phyloP scores from a whole-genome alignment of 1,139 yeast genomes.

The Blastobotrys capitulatus region DNA sequence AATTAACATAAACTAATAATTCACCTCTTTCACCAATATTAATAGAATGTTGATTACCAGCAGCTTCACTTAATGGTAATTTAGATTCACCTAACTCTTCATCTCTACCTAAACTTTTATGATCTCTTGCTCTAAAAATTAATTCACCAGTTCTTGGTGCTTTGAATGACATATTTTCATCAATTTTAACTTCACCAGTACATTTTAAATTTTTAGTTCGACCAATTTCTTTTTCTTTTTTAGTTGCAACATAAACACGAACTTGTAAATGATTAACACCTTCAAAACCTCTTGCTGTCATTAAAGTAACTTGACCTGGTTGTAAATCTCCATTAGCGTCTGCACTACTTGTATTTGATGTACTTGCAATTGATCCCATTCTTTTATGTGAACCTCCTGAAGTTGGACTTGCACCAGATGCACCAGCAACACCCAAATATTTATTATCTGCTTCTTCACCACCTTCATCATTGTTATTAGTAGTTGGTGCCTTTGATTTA shows the following conservation, averaged over 20 bases:
- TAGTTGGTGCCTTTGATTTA: conserved; percentile 13
- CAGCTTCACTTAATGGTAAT: conserved; percentile 24
- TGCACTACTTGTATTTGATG: conserved; percentile 10
- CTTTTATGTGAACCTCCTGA: conserved; percentile 14
- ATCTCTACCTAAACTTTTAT: conserved; percentile 71
- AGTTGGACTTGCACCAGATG: conserved; percentile 9
- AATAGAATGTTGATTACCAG: conserved; percentile 27
- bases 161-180: conserved; percentile 63
- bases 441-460: conserved; percentile 5
- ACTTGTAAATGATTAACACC: conserved; percentile 28
- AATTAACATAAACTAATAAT: conserved; percentile 15
- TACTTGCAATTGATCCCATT: conserved; percentile 18
- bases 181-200: conserved; percentile 47
- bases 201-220: conserved; percentile 60
- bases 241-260: conserved; percentile 28
- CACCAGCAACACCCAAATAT: conserved; percentile 10
- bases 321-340: conserved; percentile 15
- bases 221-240: conserved; percentile 48
- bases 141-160: conserved; percentile 57
- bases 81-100: conserved; percentile 55
- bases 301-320: conserved; percentile 27
- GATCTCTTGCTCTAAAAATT: conserved; percentile 55
- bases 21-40: conserved; percentile 24
- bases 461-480: conserved; percentile 11
- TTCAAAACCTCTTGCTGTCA: conserved; percentile 28